phyloP scores from a whole-genome alignment of 2,329 filamentous ascomycete genomes.

The Venturia pyrina region DNA sequence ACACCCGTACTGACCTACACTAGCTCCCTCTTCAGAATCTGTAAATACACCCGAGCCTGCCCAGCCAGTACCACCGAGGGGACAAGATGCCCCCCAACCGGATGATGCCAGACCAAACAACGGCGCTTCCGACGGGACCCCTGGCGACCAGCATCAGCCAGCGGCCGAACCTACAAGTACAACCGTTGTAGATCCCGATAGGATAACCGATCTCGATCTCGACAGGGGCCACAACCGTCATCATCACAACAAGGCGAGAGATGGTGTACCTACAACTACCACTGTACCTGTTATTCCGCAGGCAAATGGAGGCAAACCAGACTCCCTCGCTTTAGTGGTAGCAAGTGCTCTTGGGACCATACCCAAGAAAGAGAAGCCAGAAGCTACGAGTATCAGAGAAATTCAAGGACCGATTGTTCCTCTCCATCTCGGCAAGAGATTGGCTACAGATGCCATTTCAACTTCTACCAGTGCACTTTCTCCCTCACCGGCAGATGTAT shows the following conservation, averaged over 20 bases:
- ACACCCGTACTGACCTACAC: background rate
- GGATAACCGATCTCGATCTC: too few relatives aligned
- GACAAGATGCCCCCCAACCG: background rate
- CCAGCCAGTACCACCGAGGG: background rate
- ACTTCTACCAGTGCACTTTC: background rate
- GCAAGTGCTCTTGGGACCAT: too few relatives aligned
- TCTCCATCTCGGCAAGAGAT: too few relatives aligned
- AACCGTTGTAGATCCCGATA: background rate
- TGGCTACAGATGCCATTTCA: background rate
- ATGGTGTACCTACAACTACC: background rate
- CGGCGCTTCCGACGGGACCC: background rate
- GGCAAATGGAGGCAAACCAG: too few relatives aligned
- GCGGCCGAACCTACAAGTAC: background rate
- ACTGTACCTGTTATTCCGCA: background rate
- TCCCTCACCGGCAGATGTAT: background rate
- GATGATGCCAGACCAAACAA: background rate
- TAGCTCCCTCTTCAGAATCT: background rate
- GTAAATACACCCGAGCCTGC: background rate
- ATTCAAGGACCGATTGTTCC: too few relatives aligned
- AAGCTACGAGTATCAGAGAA: too few relatives aligned
- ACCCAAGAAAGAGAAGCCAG: too few relatives aligned
- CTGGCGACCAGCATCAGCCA: background rate
- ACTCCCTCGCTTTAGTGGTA: too few relatives aligned
- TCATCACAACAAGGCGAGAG: background rate
- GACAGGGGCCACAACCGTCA: background rate